Percentiles rank a stretch among this genome's conserved stretches.
phyloP scores from a whole-genome alignment of 768 basidiomycete genomes.

The Amanita rimosa region DNA sequence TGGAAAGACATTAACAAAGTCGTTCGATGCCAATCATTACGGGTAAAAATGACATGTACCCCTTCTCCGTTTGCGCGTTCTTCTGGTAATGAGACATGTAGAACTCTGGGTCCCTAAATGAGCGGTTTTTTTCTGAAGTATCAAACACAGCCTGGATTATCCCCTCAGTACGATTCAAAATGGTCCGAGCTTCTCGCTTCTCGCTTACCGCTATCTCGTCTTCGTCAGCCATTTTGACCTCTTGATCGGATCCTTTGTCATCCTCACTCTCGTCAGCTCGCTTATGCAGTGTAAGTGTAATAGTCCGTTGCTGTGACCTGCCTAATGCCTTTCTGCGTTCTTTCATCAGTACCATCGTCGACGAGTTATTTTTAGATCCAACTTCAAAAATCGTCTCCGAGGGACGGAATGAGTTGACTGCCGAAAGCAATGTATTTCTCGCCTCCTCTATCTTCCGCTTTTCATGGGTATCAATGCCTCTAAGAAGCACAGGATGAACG shows the following conservation, averaged over 20 bases:
- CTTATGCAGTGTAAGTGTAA: slow-evolving; percentile 20
- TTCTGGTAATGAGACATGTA: slow-evolving; percentile 92
- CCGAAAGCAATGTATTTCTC: slow-evolving; percentile 54
- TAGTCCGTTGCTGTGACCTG: slow-evolving; percentile 46
- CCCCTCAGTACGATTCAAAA: neutral
- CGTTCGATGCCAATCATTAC: neutral
- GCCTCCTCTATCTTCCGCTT: slow-evolving; percentile 36
- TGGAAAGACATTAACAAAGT: slow-evolving; percentile 17
- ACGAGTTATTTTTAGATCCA: slow-evolving; percentile 56
- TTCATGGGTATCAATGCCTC: slow-evolving; percentile 24
- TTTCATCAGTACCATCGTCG: slow-evolving; percentile 74
- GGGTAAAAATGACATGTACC: slow-evolving; percentile 36
- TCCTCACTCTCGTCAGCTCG: slow-evolving; percentile 23
- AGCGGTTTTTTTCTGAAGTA: slow-evolving; percentile 33
- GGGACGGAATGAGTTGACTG: slow-evolving; percentile 78
- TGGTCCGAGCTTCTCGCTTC: too few relatives aligned
- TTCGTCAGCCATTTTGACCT: slow-evolving; percentile 68
- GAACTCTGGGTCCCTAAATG: slow-evolving; percentile 72
- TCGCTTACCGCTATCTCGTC: slow-evolving; percentile 54
- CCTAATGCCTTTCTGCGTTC: slow-evolving; percentile 69
- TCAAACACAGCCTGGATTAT: slow-evolving; percentile 56
- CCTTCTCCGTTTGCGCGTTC: slow-evolving; percentile 79
- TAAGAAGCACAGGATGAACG: slow-evolving; percentile 60
- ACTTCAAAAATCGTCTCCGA: slow-evolving; percentile 88
- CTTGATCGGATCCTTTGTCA: slow-evolving; percentile 19